Conservation (phyloP, 495 filamentous ascomycete species). For the Penicillium coffeae region DNA sequence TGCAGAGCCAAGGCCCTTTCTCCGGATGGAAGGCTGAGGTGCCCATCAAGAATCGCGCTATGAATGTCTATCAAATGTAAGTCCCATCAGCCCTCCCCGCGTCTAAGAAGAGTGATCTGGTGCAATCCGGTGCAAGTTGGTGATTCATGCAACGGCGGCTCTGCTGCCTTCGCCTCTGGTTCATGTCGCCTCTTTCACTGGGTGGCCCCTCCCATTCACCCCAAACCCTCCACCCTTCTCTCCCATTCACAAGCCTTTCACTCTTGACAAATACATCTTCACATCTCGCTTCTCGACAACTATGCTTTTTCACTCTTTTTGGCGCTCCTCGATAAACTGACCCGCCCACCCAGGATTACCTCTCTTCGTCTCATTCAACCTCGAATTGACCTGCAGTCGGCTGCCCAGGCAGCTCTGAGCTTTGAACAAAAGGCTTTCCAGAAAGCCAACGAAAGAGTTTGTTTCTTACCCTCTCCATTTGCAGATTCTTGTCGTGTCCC, state of each 20-base stretch:
- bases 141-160: neutral
- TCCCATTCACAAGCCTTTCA: neutral
- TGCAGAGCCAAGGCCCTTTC: constrained; percentile 37
- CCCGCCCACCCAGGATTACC: constrained; percentile 34
- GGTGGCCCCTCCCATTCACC: neutral
- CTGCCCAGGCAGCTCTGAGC: constrained; percentile 42
- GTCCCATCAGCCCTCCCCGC: neutral
- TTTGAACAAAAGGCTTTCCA: constrained; percentile 48
- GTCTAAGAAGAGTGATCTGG: constrained; percentile 9
- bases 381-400: constrained; percentile 36
- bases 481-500: neutral
- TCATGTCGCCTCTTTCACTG: neutral
- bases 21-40: constrained; percentile 48
- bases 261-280: no score
- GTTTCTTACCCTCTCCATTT: constrained; percentile 6
- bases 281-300: no score
- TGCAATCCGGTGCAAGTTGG: no score
- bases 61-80: constrained; percentile 47
- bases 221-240: neutral
- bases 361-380: constrained; percentile 50
- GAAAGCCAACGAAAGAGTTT: constrained; percentile 43
- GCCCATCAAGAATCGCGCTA: constrained; percentile 31
- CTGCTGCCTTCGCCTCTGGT: neutral
- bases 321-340: neutral
- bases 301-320: constrained; percentile 1